Conservation (phyloP, 1,284 basidiomycete species). For the Apiotrichum veenhuisii region DNA sequence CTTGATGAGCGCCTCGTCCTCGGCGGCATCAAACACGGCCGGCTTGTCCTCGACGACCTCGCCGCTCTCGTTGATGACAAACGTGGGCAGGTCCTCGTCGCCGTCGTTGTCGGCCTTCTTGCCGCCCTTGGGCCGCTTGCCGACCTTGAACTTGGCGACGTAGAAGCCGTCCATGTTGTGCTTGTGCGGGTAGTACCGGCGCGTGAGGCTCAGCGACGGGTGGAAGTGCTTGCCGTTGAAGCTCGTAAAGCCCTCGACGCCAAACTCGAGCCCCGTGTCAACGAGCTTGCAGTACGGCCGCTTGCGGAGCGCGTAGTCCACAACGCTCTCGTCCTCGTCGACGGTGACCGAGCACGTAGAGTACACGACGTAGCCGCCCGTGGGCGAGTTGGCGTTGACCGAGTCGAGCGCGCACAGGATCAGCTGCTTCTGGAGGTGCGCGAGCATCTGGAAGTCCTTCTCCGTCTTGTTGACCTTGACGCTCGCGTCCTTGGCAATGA, state of each 20-base stretch:
- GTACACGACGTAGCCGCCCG: conserved; percentile 94
- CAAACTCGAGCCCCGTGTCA: conserved; percentile 88
- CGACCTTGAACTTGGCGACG: conserved; percentile 96
- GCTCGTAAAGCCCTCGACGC: conserved; percentile 81
- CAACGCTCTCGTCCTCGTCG: conserved; percentile 97
- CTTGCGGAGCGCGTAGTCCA: conserved; percentile 97
- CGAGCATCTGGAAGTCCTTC: conserved; percentile 88
- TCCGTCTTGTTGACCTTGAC: conserved; percentile 98
- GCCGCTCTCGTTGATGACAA: conserved; percentile 14
- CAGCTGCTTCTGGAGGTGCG: conserved; percentile 97
- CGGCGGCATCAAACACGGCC: conserved; percentile 45
- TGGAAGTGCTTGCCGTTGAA: conserved; percentile 88
- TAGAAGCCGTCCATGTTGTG: conserved; percentile 90
- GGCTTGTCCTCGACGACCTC: conserved; percentile 15
- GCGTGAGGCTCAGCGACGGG: conserved; percentile 73
- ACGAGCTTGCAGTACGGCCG: conserved; percentile 93
- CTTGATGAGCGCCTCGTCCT: conserved; percentile 47
- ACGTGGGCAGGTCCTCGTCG: conserved; percentile 27
- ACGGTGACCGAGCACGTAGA: conserved; percentile 98
- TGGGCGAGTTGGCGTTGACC: conserved; percentile 79
- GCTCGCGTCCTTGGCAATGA: conserved; percentile 94
- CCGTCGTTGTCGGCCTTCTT: conserved; percentile 48
- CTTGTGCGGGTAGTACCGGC: conserved; percentile 57
- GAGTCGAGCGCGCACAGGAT: conserved; percentile 98
- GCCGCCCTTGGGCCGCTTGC: conserved; percentile 62